phyloP scores from a whole-genome alignment of 495 filamentous ascomycete genomes.

The Neohortaea acidophila region DNA sequence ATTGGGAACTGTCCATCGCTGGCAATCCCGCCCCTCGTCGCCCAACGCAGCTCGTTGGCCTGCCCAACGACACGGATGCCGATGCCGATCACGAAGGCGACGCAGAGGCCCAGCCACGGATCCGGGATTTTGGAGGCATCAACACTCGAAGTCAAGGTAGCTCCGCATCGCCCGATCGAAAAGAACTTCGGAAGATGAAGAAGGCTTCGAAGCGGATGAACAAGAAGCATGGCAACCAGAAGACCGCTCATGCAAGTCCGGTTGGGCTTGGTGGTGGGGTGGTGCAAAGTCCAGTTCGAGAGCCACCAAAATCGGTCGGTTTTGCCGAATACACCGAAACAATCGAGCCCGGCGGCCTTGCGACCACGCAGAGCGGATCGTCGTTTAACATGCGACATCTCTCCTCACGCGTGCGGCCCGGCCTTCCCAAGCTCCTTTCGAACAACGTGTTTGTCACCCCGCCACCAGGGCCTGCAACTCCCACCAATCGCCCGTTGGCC shows the following conservation, averaged over 20 bases:
- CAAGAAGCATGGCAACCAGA: constrained; percentile 27
- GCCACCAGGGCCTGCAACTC: constrained; percentile 15
- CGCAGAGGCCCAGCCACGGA: constrained; percentile 18
- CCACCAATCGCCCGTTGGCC: constrained; percentile 2
- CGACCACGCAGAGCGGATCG: constrained; percentile 24
- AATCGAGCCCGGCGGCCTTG: constrained; percentile 5
- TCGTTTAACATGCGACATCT: constrained; percentile 34
- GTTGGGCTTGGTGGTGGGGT: too few species aligned
- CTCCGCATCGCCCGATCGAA: too few species aligned
- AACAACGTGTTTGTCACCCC: constrained; percentile 45
- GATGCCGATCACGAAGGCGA: constrained; percentile 33
- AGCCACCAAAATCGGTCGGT: constrained; percentile 14
- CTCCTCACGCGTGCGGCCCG: constrained; percentile 35
- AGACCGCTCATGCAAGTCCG: not conserved
- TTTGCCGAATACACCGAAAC: constrained; percentile 20
- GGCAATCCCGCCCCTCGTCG: too few species aligned
- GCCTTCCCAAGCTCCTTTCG: constrained; percentile 44
- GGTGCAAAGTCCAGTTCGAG: too few species aligned
- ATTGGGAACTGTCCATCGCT: too few species aligned
- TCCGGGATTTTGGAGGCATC: constrained; percentile 29
- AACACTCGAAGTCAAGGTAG: too few species aligned
- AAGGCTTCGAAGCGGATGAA: constrained; percentile 28
- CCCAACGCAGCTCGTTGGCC: too few species aligned
- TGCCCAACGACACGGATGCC: constrained; percentile 30
- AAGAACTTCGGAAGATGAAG: too few species aligned